phyloP scores from a whole-genome alignment of 78 protist species.

The slime mould (Dictyostelium discoideum) region DNA sequence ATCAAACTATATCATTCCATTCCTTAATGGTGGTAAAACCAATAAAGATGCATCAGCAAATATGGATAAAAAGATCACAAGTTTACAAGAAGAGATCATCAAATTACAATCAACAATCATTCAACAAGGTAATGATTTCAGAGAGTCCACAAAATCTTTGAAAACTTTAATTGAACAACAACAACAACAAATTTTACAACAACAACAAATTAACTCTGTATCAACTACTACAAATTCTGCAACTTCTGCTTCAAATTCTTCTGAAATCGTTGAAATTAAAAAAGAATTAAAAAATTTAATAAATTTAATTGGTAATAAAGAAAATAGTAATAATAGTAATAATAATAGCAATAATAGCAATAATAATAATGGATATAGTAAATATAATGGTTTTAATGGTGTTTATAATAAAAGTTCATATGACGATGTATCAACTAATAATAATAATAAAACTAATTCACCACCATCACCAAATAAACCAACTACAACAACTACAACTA shows the following conservation, averaged over 20 bases:
- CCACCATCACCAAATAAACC: background rate
- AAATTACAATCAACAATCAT: slow-evolving; percentile 18
- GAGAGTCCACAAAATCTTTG: slow-evolving; percentile 7
- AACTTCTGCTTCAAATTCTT: background rate
- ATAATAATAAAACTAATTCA: background rate
- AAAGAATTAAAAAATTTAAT: slow-evolving; percentile 44
- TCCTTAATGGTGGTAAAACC: background rate
- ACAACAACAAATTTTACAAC: background rate
- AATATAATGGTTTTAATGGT: background rate
- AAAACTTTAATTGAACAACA: slow-evolving; percentile 17
- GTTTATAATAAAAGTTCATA: background rate
- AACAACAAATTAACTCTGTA: background rate
- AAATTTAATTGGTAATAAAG: background rate
- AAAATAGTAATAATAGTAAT: background rate
- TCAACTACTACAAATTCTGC: background rate
- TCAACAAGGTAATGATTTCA: slow-evolving; percentile 32
- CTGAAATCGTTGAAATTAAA: slow-evolving; percentile 53
- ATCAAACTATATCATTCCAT: slow-evolving; percentile 50
- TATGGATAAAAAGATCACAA: slow-evolving; percentile 28
- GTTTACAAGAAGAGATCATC: slow-evolving; percentile 25
- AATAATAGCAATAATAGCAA: background rate
- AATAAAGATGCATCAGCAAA: background rate
- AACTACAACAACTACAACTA: background rate
- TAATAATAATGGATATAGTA: background rate
- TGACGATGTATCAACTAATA: background rate